Percentiles rank a stretch among this genome's conserved stretches.
These are phyloP conservation scores for Galerina sulciceps DNA, from an alignment of 768 basidiomycete genomes.

Conservation along the genomic window DNA sequence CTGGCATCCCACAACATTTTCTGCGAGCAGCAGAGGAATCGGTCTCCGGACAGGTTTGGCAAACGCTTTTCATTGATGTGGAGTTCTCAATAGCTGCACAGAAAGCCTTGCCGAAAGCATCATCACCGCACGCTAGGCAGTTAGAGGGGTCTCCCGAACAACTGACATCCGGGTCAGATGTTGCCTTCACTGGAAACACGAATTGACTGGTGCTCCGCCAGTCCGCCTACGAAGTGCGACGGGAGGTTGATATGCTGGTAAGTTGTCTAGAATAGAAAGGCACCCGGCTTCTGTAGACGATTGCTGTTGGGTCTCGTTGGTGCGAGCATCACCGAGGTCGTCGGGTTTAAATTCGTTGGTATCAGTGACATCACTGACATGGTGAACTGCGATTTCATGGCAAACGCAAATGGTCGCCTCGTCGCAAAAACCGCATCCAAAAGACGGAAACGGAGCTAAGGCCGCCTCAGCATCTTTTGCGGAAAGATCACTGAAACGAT, in stretches of 20 bases:
- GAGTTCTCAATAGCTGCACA: constrained; percentile 76
- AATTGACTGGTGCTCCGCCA: constrained; percentile 39
- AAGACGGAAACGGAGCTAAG: constrained; percentile 43
- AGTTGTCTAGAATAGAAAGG: constrained; percentile 73
- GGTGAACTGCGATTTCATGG: constrained; percentile 63
- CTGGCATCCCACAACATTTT: constrained; percentile 24
- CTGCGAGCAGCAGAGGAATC: constrained; percentile 10
- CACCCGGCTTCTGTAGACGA: constrained; percentile 8
- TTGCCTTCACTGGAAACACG: constrained; percentile 56
- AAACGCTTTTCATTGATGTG: constrained; percentile 53
- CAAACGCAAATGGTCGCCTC: constrained; percentile 78
- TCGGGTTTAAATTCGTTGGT: constrained; percentile 6
- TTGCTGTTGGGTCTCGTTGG: not conserved
- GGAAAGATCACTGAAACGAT: constrained; percentile 35
- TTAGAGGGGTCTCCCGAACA: constrained; percentile 90
- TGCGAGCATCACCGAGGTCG: not conserved
- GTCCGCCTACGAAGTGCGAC: constrained; percentile 75
- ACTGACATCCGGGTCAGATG: constrained; percentile 30
- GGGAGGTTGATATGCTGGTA: constrained; percentile 80
- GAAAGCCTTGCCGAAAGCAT: constrained; percentile 87
- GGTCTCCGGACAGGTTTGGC: constrained; percentile 55
- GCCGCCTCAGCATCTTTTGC: constrained; percentile 29
- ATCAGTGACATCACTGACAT: constrained; percentile 36
- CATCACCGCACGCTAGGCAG: constrained; percentile 84
- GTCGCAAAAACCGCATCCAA: constrained; percentile 79